These are phyloP conservation scores for Phytophthora kernoviae DNA, from an alignment of 352 stramenopile genomes.

Conservation along the genomic window DNA sequence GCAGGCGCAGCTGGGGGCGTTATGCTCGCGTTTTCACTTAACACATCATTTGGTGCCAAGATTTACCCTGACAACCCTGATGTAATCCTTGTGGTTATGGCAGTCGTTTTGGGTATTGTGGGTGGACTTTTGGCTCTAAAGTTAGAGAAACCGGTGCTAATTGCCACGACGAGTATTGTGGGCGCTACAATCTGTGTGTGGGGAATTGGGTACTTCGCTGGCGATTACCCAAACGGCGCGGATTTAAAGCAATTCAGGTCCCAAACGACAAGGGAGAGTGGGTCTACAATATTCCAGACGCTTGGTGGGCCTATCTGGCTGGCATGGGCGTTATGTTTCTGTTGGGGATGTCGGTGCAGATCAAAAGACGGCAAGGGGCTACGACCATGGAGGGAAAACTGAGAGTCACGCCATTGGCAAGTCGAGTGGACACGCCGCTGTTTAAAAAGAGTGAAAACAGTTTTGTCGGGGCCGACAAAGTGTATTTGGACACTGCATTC, in stretches of 20 bases:
- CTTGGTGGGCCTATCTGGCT: slow-evolving; percentile 80
- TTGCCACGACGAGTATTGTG: slow-evolving; percentile 63
- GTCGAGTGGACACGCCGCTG: slow-evolving; percentile 25
- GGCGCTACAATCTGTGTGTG: slow-evolving; percentile 57
- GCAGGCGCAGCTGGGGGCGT: slow-evolving; percentile 47
- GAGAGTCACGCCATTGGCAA: slow-evolving; percentile 37
- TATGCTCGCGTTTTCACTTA: slow-evolving; percentile 56
- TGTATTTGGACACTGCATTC: slow-evolving; percentile 21
- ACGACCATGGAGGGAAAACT: slow-evolving; percentile 47
- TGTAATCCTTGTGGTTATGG: slow-evolving; percentile 47
- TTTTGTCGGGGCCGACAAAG: background rate
- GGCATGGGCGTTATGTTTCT: slow-evolving; percentile 60
- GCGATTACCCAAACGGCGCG: slow-evolving; percentile 65
- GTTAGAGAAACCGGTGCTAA: slow-evolving; percentile 58
- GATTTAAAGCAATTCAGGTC: slow-evolving; percentile 55
- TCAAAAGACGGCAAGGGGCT: slow-evolving; percentile 63
- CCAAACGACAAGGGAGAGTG: slow-evolving; percentile 44
- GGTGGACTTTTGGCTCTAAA: slow-evolving; percentile 56
- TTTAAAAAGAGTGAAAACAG: slow-evolving; percentile 14
- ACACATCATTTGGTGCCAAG: slow-evolving; percentile 51
- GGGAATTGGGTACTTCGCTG: slow-evolving; percentile 72
- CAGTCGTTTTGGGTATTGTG: slow-evolving; percentile 43
- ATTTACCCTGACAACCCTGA: slow-evolving; percentile 57
- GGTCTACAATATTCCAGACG: slow-evolving; percentile 65
- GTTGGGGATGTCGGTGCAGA: slow-evolving; percentile 64